phyloP scores from a whole-genome alignment of 805 yeast species.

The Hanseniaspora occidentalis region DNA sequence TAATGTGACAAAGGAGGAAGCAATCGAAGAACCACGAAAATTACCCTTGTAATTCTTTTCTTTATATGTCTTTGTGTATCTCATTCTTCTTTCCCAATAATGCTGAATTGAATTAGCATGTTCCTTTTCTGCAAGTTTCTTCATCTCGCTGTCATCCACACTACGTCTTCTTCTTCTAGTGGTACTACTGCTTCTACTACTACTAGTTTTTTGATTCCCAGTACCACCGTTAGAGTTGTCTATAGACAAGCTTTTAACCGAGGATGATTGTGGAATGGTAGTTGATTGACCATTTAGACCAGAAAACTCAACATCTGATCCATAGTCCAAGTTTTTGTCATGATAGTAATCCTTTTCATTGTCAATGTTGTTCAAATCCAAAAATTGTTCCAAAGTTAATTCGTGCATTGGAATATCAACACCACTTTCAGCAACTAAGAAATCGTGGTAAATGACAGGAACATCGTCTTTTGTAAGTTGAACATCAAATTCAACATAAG shows the following conservation, averaged over 20 bases:
- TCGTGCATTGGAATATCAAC: slow-evolving; percentile 94
- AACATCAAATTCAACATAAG: slow-evolving; percentile 94
- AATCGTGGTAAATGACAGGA: slow-evolving; percentile 93
- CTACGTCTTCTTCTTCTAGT: slow-evolving; percentile 1
- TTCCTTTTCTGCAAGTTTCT: neutral
- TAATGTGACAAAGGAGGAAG: slow-evolving; percentile 82
- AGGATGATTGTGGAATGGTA: too few relatives aligned
- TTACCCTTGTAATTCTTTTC: slow-evolving; percentile 85
- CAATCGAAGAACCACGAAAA: slow-evolving; percentile 75
- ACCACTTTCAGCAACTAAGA: slow-evolving; percentile 88
- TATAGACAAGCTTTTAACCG: neutral
- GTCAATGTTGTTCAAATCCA: slow-evolving; percentile 33
- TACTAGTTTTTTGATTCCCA: neutral
- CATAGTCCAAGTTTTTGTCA: too few relatives aligned
- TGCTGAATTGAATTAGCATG: slow-evolving; percentile 5
- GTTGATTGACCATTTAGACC: too few relatives aligned
- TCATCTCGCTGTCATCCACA: neutral
- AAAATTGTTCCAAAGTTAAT: slow-evolving; percentile 78
- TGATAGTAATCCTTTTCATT: slow-evolving; percentile 7
- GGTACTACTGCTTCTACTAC: neutral
- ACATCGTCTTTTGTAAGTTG: slow-evolving; percentile 83
- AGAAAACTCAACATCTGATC: too few relatives aligned
- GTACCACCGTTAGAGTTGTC: neutral
- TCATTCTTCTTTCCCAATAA: slow-evolving; percentile 46
- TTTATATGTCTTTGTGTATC: slow-evolving; percentile 79